Evolutionary conservation across 2,329 filamentous ascomycete species (phyloP), one percentile per base, ranked within the genome.

Genomic region (Verticillium tricorpus): DNA sequence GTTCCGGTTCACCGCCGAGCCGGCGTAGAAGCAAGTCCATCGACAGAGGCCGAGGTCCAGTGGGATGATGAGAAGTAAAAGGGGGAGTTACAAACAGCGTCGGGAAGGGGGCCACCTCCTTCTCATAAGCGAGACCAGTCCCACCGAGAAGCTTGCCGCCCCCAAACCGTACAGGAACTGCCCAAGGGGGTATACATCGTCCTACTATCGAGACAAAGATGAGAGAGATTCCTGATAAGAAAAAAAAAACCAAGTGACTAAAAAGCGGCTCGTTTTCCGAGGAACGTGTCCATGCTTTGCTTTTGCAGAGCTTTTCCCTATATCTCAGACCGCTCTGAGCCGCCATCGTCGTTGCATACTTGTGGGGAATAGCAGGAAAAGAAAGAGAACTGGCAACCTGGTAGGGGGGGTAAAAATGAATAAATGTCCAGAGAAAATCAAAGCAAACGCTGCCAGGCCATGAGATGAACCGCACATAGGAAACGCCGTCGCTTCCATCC

Each of bases 171-270:
- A 50, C 45, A 50, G 19, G 45, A 50, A 50, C 45, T 22, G 45
- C 45, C 45, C 40, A 22, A 22, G 17, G 19, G 19, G 19, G 45
- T 50, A 50, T 50, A 50, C 45, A 50, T 50, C 8, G n/a, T 70
- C 70, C 71, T 69, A 71, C 65, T 63, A 66, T 67, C 69, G 64
- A 64, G 60, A 39, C 61, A 63, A 64, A 59, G 55, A 59, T 50
- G 62, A 58, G 64, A 60, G 63, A 68, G 63, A 62, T 62, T 56
- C 63, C 60, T 65, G 57, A 31, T 12, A 58, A 25, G 5, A 3
- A 14, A 35, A 54, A 61, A 50, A 31, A 54, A 22, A 5, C 28
- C 3, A 50, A n/a, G n/a, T 50, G 19, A 14, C n/a, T 12, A 50
- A 8, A 50, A 22, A 50, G 19, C 19, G 45, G 45, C 45, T 50